phyloP scores from a whole-genome alignment of 768 basidiomycete genomes.

The Rhizopogon rudus region DNA sequence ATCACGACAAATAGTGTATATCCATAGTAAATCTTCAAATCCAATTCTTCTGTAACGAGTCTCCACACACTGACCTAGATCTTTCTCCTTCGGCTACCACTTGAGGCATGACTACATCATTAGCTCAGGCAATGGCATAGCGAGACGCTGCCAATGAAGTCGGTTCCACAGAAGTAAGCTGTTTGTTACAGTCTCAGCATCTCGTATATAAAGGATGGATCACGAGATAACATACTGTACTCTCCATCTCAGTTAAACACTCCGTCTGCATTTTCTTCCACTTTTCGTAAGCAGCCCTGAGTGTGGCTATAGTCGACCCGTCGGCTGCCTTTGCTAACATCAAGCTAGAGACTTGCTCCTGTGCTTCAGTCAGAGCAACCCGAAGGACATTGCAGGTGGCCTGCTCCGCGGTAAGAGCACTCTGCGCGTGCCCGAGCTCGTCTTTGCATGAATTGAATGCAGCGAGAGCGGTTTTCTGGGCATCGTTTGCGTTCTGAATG shows the following conservation, averaged over 20 bases:
- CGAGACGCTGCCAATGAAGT: not conserved
- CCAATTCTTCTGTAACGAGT: not conserved
- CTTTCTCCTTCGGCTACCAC: not conserved
- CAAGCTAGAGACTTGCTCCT: slow-evolving; percentile 29
- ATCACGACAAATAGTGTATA: not conserved
- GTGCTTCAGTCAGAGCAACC: slow-evolving; percentile 19
- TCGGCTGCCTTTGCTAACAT: slow-evolving; percentile 29
- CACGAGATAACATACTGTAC: slow-evolving; percentile 27
- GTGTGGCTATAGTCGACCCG: slow-evolving; percentile 28
- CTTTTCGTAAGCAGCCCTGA: slow-evolving; percentile 27
- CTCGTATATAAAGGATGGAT: not conserved
- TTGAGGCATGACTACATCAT: too few relatives aligned
- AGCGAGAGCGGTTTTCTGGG: not conserved
- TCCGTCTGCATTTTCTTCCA: slow-evolving; percentile 30
- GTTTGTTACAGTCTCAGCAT: not conserved
- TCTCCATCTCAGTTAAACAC: slow-evolving; percentile 29
- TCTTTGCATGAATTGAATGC: not conserved
- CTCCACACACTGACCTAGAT: too few relatives aligned
- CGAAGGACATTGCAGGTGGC: not conserved
- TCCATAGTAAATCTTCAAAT: not conserved
- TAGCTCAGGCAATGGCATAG: not conserved
- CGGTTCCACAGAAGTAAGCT: not conserved
- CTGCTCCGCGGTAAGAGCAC: not conserved
- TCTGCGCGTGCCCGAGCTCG: not conserved
- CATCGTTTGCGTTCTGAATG: not conserved